A percentile compares a stretch with the other conserved stretches of the same genome.
phyloP scores from a whole-genome alignment of 192 early-diverging fungal species.

The Coemansia asiatica region DNA sequence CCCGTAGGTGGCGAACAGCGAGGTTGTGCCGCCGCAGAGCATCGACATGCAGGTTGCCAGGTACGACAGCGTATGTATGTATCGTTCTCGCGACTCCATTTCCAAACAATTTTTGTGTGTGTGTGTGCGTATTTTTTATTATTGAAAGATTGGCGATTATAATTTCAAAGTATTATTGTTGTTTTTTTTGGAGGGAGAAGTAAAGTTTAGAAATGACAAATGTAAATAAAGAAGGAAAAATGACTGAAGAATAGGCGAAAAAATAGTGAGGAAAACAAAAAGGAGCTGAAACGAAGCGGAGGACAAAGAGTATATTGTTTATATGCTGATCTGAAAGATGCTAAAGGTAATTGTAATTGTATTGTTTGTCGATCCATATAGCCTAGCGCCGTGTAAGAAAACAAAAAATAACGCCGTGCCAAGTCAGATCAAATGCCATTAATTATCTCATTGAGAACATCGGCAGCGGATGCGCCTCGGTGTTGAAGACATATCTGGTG shows the following conservation, averaged over 20 bases:
- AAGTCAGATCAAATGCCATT: neutral
- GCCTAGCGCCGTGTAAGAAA: neutral
- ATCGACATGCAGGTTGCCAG: slow-evolving; percentile 47
- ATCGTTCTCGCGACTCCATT: slow-evolving; percentile 40
- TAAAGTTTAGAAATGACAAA: too few relatives aligned
- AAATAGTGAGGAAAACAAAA: neutral
- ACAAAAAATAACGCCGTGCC: neutral
- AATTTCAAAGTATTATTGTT: too few relatives aligned
- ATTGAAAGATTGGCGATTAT: neutral
- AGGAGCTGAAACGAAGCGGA: neutral
- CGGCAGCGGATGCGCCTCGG: slow-evolving; percentile 87
- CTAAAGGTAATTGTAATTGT: too few relatives aligned
- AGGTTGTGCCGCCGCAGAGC: slow-evolving; percentile 64
- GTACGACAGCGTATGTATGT: slow-evolving; percentile 51
- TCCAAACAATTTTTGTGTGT: neutral
- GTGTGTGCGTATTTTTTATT: neutral
- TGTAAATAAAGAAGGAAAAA: too few relatives aligned
- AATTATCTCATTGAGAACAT: too few relatives aligned
- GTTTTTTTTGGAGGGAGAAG: too few relatives aligned
- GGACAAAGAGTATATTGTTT: too few relatives aligned
- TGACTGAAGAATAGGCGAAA: too few relatives aligned
- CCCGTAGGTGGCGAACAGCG: slow-evolving; percentile 66
- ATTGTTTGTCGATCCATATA: neutral
- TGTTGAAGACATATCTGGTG: slow-evolving; percentile 89
- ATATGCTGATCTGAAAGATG: too few relatives aligned